Evolutionary conservation across 805 yeast species (phyloP), one percentile per base, ranked within the genome.

Genomic region (Sungouiozyma intestinalis): DNA sequence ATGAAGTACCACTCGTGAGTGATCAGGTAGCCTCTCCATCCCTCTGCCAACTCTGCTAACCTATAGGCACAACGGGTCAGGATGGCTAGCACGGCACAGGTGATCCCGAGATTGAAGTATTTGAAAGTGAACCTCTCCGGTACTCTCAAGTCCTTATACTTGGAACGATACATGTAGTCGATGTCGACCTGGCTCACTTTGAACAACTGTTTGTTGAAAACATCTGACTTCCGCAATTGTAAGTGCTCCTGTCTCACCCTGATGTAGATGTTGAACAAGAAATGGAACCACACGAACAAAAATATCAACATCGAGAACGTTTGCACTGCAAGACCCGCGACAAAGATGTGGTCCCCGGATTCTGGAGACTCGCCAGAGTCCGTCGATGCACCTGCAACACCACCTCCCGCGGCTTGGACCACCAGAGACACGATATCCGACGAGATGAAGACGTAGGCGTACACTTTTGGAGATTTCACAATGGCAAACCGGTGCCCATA

Each of bases 401-500:
- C 92, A 53, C 94, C 94, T 36, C 94, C 94, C 8, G 65, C 70
- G 3, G 79, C 88, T 62, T 85, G 95, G 16, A 85, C 54, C 1
- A 75, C 62, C 46, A 85, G 65, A 16, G 87, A 72, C 3, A 77
- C 50, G 3, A 82, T 52, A 63, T 86, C 95, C 55, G 80, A 76
- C 13, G 67, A 48, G 11, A 85, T 73, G 52, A 85, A 86, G 8
- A 81, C 64, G 40, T 74, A 71, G 0, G 87, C 71, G 43, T 60
- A 60, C 3, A 49, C 43, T 50, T 55, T 59, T 19, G 66, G 65
- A 2, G 62, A 54, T 14, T 52, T 49, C 32, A 74, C 40, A 1
- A 56, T 40, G 7, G 87, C 76, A 48, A 62, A 78, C 15, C 64
- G 54, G 43, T 67, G 64, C 2, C 85, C 85, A 52, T 76, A 77